Evolutionary conservation across 1,139 yeast species (phyloP).

Genomic region (Yamadazyma membranifaciens): DNA sequence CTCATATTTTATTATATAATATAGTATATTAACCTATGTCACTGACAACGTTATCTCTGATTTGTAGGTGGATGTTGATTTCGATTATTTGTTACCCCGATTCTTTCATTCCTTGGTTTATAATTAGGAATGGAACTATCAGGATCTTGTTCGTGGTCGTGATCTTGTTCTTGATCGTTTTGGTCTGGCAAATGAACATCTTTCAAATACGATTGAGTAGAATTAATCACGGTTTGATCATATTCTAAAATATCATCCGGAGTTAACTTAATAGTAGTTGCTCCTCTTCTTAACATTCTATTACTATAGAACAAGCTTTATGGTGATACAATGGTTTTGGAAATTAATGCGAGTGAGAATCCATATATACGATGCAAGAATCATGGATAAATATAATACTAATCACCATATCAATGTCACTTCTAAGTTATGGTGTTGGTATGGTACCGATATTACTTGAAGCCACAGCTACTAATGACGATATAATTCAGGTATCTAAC

Average conservation of each 20-base stretch:
- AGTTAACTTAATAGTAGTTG: slow-evolving; percentile 62
- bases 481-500: slow-evolving; percentile 50
- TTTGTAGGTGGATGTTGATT: no score
- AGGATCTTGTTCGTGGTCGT: slow-evolving; percentile 15
- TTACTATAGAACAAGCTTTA: background rate
- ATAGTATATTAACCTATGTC: no score
- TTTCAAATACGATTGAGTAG: slow-evolving; percentile 11
- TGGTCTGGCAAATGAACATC: slow-evolving; percentile 12
- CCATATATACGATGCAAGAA: slow-evolving; percentile 4
- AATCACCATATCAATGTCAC: slow-evolving; percentile 25
- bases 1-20: background rate
- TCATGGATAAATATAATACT: slow-evolving; percentile 13
- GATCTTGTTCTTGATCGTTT: background rate
- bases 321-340: background rate
- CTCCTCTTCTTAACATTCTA: slow-evolving; percentile 59
- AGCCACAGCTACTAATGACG: slow-evolving; percentile 14
- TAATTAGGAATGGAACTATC: slow-evolving; percentile 15
- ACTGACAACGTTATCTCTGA: no score
- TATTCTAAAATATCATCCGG: slow-evolving; percentile 65
- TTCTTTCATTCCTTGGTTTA: slow-evolving; percentile 18
- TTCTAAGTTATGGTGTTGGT: slow-evolving; percentile 32
- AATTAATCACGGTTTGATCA: slow-evolving; percentile 39
- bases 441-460: slow-evolving; percentile 25
- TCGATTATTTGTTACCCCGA: slow-evolving; percentile 9
- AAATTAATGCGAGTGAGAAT: background rate